Evolutionary conservation across 352 stramenopile genomes (phyloP).

Genomic region (Phytophthora nicotianae): DNA sequence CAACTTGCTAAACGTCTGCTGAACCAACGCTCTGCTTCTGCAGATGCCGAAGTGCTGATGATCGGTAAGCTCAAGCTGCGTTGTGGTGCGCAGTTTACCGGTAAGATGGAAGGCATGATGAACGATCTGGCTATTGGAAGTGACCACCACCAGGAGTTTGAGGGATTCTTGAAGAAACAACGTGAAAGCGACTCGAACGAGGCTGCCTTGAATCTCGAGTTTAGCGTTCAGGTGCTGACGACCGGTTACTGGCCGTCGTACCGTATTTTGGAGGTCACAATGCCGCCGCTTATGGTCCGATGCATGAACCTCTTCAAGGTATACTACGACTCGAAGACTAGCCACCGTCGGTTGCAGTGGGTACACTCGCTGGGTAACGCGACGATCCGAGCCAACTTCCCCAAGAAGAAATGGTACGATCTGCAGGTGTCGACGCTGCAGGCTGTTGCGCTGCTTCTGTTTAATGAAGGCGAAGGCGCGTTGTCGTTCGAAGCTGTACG

Average conservation of each 20-base stretch:
- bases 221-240: constrained; percentile 97
- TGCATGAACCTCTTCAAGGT: constrained; percentile 98
- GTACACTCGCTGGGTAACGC: constrained; percentile 96
- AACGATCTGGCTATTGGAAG: constrained; percentile 97
- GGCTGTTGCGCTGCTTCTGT: constrained; percentile 94
- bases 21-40: constrained; percentile 97
- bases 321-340: constrained; percentile 93
- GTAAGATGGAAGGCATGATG: constrained; percentile 99
- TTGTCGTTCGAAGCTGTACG: constrained; percentile 92
- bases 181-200: constrained; percentile 64
- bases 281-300: constrained; percentile 93
- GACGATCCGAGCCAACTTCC: constrained; percentile 85
- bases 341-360: constrained; percentile 97
- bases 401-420: constrained; percentile 95
- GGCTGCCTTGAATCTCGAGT: constrained; percentile 85
- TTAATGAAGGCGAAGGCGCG: constrained; percentile 91
- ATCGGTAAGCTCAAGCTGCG: constrained; percentile 99
- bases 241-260: constrained; percentile 99
- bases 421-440: constrained; percentile 98
- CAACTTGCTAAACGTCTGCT: constrained; percentile 98
- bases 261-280: constrained; percentile 94
- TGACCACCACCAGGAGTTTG: constrained; percentile 98
- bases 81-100: constrained; percentile 99
- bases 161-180: constrained; percentile 90
- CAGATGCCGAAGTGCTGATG: constrained; percentile 98